Base-by-base conservation (phyloP, 768 basidiomycete genomes). In the Rhodotorula kratochvilovae region DNA sequence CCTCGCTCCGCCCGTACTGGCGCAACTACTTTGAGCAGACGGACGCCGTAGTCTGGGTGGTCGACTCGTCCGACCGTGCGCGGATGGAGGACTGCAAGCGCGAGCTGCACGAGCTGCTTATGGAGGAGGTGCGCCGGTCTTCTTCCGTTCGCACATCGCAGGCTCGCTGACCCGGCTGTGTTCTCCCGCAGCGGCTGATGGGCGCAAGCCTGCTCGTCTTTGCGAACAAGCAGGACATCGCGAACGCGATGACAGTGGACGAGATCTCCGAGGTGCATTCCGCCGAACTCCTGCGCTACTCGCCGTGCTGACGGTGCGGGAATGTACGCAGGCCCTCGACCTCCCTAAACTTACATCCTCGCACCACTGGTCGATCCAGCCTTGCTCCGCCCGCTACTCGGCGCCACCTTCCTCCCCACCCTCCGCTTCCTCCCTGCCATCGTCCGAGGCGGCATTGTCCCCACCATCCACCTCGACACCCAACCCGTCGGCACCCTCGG, bases 11-110 rank as follows among this genome's bases (percentile, higher is more conserved):
- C 42, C 95, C 96, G 13, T 98, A 98, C 80, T 99, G 96, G 96
- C 84, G 92, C 35, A 99, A 98, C 81, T 98, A 98, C 82, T 98
- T 98, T 76, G 96, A 99, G 81, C 91, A 93, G 81, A 98, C 96
- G 17, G 96, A 98, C 81, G 95, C 90, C 13, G 84, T 99, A 55
- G 92, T 98, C 45, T 99, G 96, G 96, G 95, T 99, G 27, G 94
- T 99, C 53, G 96, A 99, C 82, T 95, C 93, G 1, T 86, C 89
- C 48, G 95, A 98, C 82, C 85, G 90, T 53, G 84, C 92, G 83
- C 86, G 96, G 72, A 91, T 96, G 85, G 81, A 83, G 60, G 94
- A 98, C 80, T 98, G 95, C 82, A 89, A 85, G 78, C 83, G 87
- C 60, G 96, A 99, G 81, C 84, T 98, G 31, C 88, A 89, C 76